Base-by-base conservation (phyloP, 2,329 filamentous ascomycete species). In the Botrytis aclada region DNA sequence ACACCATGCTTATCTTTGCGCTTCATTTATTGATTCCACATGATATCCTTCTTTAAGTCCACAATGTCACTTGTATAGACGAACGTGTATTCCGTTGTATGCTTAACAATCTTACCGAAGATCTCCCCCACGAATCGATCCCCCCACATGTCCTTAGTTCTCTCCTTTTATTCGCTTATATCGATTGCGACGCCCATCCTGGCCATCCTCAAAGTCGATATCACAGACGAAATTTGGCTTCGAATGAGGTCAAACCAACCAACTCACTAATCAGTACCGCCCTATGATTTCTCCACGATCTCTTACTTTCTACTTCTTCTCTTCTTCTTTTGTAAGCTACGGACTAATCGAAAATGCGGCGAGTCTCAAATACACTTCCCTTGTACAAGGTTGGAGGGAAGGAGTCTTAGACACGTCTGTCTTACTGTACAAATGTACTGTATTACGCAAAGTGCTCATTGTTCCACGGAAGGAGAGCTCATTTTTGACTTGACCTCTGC, bases 141-240 rank as follows among this genome's bases (percentile, higher is more conserved):
- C 51, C 51, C 51, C 64, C 64, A 56, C 47, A 56, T 67, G 45
- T 6, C 16, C 2, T 12, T 20, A 8, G 5, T 22, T 1, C 34
- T 56, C 64, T 67, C 64, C 64, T 67, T 67, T 56, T 67, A 67
- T 39, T 67, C 64, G 64, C 64, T 67, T 54, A 67, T 25, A 34
- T 32, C 12, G 4, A 16, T 34, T 16, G 0, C 18, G n/a, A 64
- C n/a, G 10, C 25, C 29, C 10, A 34, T 34, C 20, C 29, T 32
- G 12, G 29, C 41, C 20, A 47, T 34, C 34, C 34, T 47, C 10
- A 29, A 47, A 25, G 14, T 32, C 20, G 45, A 45, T 22, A 32
- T 43, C 37, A 22, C 39, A 9, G 7, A 43, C n/a, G n/a, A 16
- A 43, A 63, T 63, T 43, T 22, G 39, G 20, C 18, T 39, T 43